phyloP scores from a whole-genome alignment of 2,329 filamentous ascomycete genomes.

The Ceratocystis ficicola region DNA sequence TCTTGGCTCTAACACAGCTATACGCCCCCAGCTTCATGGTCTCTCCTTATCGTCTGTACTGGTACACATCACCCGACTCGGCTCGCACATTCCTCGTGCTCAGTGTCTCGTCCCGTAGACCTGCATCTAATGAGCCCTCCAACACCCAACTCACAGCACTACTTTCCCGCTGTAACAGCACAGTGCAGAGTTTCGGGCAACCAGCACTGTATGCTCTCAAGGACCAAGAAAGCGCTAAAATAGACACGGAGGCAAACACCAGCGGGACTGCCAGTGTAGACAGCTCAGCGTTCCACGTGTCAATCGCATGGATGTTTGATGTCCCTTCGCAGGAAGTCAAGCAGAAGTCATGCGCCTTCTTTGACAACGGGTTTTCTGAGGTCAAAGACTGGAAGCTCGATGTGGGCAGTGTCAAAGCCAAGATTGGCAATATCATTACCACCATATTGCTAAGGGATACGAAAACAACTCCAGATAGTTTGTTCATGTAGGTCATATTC shows the following conservation, averaged over 20 bases:
- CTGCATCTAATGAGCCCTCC: slow-evolving; percentile 12
- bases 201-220: slow-evolving; percentile 52
- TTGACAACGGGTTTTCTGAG: slow-evolving; percentile 24
- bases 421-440: slow-evolving; percentile 60
- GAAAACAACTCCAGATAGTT: not conserved
- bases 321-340: slow-evolving; percentile 28
- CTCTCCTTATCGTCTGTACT: slow-evolving; percentile 33
- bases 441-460: slow-evolving; percentile 32
- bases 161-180: slow-evolving; percentile 53
- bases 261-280: slow-evolving; percentile 21
- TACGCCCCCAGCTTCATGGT: slow-evolving; percentile 31
- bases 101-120: slow-evolving; percentile 36
- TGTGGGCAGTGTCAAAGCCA: slow-evolving; percentile 55
- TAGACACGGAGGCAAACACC: slow-evolving; percentile 14
- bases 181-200: slow-evolving; percentile 50
- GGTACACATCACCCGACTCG: slow-evolving; percentile 44
- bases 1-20: slow-evolving; percentile 29
- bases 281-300: slow-evolving; percentile 63
- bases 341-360: slow-evolving; percentile 31
- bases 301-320: slow-evolving; percentile 70
- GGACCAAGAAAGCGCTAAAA: slow-evolving; percentile 19
- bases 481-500: slow-evolving; percentile 1
- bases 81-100: slow-evolving; percentile 78
- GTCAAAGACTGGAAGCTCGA: slow-evolving; percentile 37
- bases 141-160: slow-evolving; percentile 49